These are phyloP conservation scores for Mycena kentingensis DNA, from an alignment of 768 basidiomycete species.

Conservation along the genomic window DNA sequence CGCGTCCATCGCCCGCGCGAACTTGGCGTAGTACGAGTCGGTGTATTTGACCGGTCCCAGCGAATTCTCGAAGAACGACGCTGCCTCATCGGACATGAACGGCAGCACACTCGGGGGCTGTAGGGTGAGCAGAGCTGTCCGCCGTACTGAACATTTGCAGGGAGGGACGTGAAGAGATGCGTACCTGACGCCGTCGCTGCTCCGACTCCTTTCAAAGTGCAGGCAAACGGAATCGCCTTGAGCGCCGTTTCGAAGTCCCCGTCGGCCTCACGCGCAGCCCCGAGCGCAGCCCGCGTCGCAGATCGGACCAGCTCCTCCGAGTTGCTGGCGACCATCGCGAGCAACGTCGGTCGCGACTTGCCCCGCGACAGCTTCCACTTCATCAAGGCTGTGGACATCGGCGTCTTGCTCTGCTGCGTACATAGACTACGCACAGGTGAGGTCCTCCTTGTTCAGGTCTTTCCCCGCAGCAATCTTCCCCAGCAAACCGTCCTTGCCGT, in stretches of 20 bases:
- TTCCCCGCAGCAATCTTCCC: slow-evolving; percentile 11
- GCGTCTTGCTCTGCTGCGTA: neutral
- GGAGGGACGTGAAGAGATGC: neutral
- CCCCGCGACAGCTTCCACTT: slow-evolving; percentile 24
- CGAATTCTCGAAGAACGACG: slow-evolving; percentile 10
- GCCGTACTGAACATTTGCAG: neutral
- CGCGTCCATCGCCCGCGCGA: slow-evolving; percentile 14
- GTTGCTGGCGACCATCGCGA: slow-evolving; percentile 15
- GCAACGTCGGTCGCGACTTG: slow-evolving; percentile 19
- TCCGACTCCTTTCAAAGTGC: slow-evolving; percentile 19
- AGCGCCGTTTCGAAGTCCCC: slow-evolving; percentile 15
- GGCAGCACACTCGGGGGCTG: slow-evolving; percentile 18
- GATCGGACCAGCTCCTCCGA: slow-evolving; percentile 3
- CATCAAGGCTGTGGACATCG: slow-evolving; percentile 12
- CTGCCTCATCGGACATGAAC: slow-evolving; percentile 25
- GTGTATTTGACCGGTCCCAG: slow-evolving; percentile 21
- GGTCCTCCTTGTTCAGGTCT: slow-evolving; percentile 9
- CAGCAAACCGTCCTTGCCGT: neutral
- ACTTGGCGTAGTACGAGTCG: slow-evolving; percentile 17
- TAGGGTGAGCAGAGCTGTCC: slow-evolving; percentile 18
- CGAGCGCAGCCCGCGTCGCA: slow-evolving; percentile 9
- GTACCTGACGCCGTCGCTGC: slow-evolving; percentile 20
- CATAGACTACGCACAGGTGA: slow-evolving; percentile 11
- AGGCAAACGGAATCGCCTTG: slow-evolving; percentile 10
- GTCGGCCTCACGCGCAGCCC: slow-evolving; percentile 1